Evolutionary conservation across 2,329 filamentous ascomycete species (phyloP).

Genomic region (Xylariales sp.): DNA sequence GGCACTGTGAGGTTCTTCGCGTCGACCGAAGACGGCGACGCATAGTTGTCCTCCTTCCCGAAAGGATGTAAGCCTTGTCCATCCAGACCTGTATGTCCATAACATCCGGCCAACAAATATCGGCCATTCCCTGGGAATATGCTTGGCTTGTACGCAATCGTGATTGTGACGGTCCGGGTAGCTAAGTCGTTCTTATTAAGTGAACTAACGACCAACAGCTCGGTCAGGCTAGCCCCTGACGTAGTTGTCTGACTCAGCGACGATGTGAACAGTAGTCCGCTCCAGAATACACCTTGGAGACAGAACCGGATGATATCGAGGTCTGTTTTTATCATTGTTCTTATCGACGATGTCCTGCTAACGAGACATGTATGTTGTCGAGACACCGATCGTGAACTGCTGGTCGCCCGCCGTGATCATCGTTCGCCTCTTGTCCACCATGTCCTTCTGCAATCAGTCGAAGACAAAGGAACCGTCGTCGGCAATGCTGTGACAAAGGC

Average conservation of each 20-base stretch:
- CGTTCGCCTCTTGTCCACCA: background rate
- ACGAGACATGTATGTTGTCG: background rate
- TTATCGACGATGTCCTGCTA: background rate
- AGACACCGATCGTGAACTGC: background rate
- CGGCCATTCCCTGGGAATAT: conserved; percentile 14
- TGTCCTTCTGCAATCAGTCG: conserved; percentile 4
- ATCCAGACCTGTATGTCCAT: conserved; percentile 13
- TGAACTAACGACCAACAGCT: conserved; percentile 11
- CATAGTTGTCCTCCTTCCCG: conserved; percentile 15
- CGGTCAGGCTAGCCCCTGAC: conserved; percentile 1
- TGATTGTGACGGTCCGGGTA: conserved; percentile 23
- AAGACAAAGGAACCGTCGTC: conserved; percentile 20
- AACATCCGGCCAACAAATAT: conserved; percentile 22
- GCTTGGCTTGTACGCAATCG: conserved; percentile 23
- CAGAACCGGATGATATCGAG: conserved; percentile 16
- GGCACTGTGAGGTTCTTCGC: conserved; percentile 16
- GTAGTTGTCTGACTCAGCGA: conserved; percentile 12
- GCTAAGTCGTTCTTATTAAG: conserved; percentile 6
- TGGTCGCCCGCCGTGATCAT: background rate
- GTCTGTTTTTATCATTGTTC: conserved; percentile 13
- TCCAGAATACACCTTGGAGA: conserved; percentile 16
- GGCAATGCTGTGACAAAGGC: conserved; percentile 20
- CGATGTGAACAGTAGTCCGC: conserved; percentile 14
- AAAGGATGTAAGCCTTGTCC: conserved; percentile 15
- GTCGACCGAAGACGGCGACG: conserved; percentile 10